Percentiles rank a stretch among this genome's conserved stretches.
These are phyloP conservation scores for Corrigiola litoralis DNA, from an alignment of 179 eudicot species.

Conservation along the genomic window DNA sequence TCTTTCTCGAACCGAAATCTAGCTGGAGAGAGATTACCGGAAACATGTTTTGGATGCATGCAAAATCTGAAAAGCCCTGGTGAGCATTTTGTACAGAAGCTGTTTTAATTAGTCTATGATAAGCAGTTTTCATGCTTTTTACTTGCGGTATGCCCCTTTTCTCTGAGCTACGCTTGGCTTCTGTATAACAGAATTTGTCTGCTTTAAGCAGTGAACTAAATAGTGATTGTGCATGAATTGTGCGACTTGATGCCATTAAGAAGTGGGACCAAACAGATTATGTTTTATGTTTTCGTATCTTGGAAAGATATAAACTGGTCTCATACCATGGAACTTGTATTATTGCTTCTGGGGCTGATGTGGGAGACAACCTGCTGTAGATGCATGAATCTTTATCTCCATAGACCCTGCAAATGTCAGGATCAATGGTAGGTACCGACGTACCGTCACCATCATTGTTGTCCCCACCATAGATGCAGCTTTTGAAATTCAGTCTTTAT, in stretches of 20 bases:
- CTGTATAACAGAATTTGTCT: not conserved
- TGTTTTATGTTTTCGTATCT: not conserved
- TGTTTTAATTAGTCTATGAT: not conserved
- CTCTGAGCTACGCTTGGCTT: not conserved
- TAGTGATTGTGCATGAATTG: not conserved
- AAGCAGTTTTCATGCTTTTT: not conserved
- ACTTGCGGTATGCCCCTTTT: not conserved
- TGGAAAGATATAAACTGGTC: not conserved
- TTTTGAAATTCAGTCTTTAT: no score
- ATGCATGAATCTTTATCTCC: not conserved
- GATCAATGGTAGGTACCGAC: not conserved
- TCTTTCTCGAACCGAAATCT: conserved; percentile 37
- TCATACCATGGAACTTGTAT: not conserved
- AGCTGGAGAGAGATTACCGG: conserved; percentile 38
- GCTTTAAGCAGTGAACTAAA: not conserved
- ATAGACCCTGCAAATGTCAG: not conserved
- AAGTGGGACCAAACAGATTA: not conserved
- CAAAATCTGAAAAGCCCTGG: conserved; percentile 64
- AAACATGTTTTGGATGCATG: conserved; percentile 82
- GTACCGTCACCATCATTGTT: not conserved
- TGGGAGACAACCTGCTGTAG: not conserved
- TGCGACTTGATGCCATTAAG: not conserved
- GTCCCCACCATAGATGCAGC: not conserved
- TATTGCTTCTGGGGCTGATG: not conserved
- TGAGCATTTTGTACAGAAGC: conserved; percentile 22